These are phyloP conservation scores for Aspergillus nomiae DNA, from an alignment of 2,329 filamentous ascomycete species.

Conservation along the genomic window DNA sequence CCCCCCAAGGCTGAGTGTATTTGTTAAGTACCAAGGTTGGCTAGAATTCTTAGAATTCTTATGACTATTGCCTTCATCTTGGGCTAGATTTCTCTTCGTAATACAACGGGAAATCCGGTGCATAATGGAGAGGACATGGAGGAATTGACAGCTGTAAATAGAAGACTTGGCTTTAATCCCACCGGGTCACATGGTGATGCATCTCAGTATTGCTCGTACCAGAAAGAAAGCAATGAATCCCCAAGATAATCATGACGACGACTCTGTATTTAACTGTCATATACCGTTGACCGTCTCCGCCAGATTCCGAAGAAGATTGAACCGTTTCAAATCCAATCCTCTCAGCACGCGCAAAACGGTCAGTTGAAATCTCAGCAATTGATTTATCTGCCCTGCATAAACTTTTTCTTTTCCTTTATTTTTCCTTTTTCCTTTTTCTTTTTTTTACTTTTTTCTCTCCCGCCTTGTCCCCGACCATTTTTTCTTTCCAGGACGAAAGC, in stretches of 20 bases:
- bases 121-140: background rate
- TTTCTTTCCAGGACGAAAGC: background rate
- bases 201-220: background rate
- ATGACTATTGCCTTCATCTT: no score
- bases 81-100: background rate
- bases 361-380: background rate
- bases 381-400: constrained; percentile 4
- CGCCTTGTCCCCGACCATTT: background rate
- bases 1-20: no score
- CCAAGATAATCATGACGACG: background rate
- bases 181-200: background rate
- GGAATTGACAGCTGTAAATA: background rate
- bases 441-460: background rate
- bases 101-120: background rate
- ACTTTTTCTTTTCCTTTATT: background rate
- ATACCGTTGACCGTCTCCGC: background rate
- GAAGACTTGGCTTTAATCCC: background rate
- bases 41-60: no score
- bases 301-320: background rate
- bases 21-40: no score
- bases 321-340: background rate
- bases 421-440: background rate
- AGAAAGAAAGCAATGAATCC: background rate
- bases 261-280: background rate
- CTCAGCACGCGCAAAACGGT: background rate